Base-by-base conservation (phyloP, 495 filamentous ascomycete species). In the Xylaria scruposa region DNA sequence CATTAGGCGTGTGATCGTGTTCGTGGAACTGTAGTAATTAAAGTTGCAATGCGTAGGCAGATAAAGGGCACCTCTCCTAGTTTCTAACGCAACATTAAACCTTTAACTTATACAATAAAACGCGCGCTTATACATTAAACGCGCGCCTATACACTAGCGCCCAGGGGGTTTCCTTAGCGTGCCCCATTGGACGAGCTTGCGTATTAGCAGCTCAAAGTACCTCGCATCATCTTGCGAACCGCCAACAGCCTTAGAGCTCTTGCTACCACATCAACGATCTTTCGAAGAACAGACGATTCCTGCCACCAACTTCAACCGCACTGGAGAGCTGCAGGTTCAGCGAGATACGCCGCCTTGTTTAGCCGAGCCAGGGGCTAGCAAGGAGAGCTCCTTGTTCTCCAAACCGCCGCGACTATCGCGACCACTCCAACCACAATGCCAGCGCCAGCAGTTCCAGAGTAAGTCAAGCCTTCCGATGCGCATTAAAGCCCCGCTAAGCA, bases 361-460 rank as follows among this genome's bases (percentile, higher is more conserved):
- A 40, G 33, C 47, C 49, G n/a, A 54, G 36, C 40, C 21, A 36
- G 40, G 62, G 42, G 61, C 51, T 67, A 67, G 70, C 49, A 71
- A 60, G 70, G 62, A 67, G 62, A 49, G 70, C 59, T 67, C 62
- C 26, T 71, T 38, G 68, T 54, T 40, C 44, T 71, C 49, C 61
- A 26, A 60, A 51, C 29, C 38, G 19, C 46, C 44, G 63, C 46
- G 29, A 60, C 33, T 33, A 38, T n/a, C 56, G 19, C 54, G 38
- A 42, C 38, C 38, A 59, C 54, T 31, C 36, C 58, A 36, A 60
- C 80, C 85, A 85, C 86, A 77, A 97, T 97, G 93, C 91, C 95
- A 84, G 89, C 90, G 84, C 93, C 93, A 81, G 92, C 92, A 82
- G 92, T 97, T 68, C 93, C 94, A 78, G 94, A 96, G 94, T 97